Base-by-base conservation (phyloP, 306 rosid species). In the Ziziphus jujuba region DNA sequence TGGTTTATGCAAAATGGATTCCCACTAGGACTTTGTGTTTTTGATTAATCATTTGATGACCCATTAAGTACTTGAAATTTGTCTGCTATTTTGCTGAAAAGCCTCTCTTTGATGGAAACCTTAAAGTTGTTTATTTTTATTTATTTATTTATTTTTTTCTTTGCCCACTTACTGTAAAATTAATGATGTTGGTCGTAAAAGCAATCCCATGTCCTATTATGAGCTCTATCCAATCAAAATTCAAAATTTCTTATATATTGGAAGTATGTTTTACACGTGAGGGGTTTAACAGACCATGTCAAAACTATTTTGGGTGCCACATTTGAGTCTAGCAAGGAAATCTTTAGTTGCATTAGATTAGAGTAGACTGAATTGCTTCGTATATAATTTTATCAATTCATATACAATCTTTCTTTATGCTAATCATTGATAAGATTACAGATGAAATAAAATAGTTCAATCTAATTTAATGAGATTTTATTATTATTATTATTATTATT, bases 11-110 rank as follows among this genome's bases (percentile, higher is more conserved):
- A 55, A 3, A 65, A 78, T 71, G 78, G 82, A 80, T 80, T 85
- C 83, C 73, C 80, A 65, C 71, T 35, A 62, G 63, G 63, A 61
- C 83, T 76, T 82, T 79, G 48, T 69, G 72, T 49, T 1, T 59
- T 55, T 72, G 61, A 72, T 78, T 71, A 56, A 84, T 82, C 66
- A 78, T 74, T 68, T 56, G 44, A 71, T 72, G 70, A 58, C 38
- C 63, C 73, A 60, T n/a, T 31, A 59, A 43, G 63, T 59, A 25
- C 72, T 33, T 61, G 59, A 70, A 67, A 61, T 31, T 75, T 75
- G 85, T 87, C 75, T 75, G 72, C 70, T 63, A 52, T 72, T 56
- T 64, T 72, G 70, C 59, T 70, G 75, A 84, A 28, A 71, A 66
- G 70, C 45, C 3, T 3, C 36, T 35, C 74, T 25, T 28, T 45